Evolutionary conservation across 306 rosid genomes (phyloP).

Genomic region (Gastrolobium villosum): DNA sequence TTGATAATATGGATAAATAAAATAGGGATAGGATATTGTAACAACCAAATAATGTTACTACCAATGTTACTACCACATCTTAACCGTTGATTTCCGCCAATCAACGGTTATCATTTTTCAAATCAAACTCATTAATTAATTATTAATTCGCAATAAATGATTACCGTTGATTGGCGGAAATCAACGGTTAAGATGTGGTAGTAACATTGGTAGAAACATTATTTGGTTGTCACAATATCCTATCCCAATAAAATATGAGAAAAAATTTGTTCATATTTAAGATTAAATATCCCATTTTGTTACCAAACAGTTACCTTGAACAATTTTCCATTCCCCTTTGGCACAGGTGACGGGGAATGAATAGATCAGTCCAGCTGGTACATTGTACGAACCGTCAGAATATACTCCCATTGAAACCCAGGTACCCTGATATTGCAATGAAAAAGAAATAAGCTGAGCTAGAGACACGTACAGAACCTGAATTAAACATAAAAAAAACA

Average conservation of each 20-base stretch:
- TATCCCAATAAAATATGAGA: neutral
- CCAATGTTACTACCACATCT: no score
- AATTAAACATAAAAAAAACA: conserved; percentile 14
- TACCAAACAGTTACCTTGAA: conserved; percentile 72
- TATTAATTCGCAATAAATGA: no score
- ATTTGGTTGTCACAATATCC: no score
- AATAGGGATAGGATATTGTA: no score
- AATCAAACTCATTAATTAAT: no score
- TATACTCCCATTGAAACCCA: conserved; percentile 99
- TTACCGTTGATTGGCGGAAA: no score
- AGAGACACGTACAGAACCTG: neutral
- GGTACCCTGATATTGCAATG: conserved; percentile 71
- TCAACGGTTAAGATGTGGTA: no score
- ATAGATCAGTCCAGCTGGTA: conserved; percentile 94
- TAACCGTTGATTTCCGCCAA: no score
- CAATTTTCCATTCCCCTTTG: conserved; percentile 93
- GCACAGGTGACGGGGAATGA: conserved; percentile 91
- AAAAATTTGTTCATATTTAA: neutral
- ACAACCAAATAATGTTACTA: no score
- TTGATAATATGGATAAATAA: neutral
- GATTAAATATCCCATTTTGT: neutral
- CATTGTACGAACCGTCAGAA: conserved; percentile 96
- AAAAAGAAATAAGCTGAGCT: conserved; percentile 13
- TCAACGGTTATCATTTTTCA: no score
- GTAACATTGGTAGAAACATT: no score